Evolutionary conservation across 1,284 basidiomycete species (phyloP).

Genomic region (Tausonia pullulans): DNA sequence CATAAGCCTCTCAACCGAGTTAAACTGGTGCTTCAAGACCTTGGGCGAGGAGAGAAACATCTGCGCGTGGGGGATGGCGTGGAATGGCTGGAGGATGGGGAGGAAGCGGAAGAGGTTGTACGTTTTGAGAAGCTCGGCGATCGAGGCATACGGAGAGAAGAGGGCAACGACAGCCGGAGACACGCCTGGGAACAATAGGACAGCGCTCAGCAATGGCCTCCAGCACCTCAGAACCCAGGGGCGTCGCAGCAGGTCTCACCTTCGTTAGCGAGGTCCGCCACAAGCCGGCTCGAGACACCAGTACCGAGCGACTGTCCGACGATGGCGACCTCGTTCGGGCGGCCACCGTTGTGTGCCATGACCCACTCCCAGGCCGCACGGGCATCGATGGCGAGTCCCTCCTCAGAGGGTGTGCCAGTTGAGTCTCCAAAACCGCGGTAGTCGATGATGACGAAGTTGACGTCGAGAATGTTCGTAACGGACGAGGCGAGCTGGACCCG

Average conservation of each 20-base stretch:
- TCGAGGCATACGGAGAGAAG: slow-evolving; percentile 9
- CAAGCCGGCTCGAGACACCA: slow-evolving; percentile 45
- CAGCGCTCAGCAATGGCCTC: not conserved
- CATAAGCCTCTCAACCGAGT: slow-evolving; percentile 1
- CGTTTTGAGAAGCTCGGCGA: slow-evolving; percentile 7
- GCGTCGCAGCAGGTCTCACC: not conserved
- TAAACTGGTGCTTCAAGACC: slow-evolving; percentile 8
- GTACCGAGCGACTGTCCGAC: slow-evolving; percentile 77
- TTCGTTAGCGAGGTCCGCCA: slow-evolving; percentile 3
- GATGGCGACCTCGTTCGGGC: slow-evolving; percentile 28
- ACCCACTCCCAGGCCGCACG: slow-evolving; percentile 72
- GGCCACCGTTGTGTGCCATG: slow-evolving; percentile 39
- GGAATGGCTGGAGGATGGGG: slow-evolving; percentile 12
- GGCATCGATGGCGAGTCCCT: slow-evolving; percentile 64
- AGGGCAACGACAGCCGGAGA: slow-evolving; percentile 8
- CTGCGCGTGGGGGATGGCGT: slow-evolving; percentile 5
- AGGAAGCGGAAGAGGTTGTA: slow-evolving; percentile 10
- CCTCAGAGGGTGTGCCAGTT: slow-evolving; percentile 60
- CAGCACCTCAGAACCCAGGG: not conserved
- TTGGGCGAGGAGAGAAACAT: not conserved
- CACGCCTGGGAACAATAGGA: not conserved
- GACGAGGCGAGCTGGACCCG: slow-evolving; percentile 43
- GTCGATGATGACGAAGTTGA: slow-evolving; percentile 74
- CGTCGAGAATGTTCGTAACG: slow-evolving; percentile 50
- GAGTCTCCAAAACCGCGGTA: slow-evolving; percentile 92